These are phyloP conservation scores for Mycogone perniciosa DNA, from an alignment of 2,329 filamentous ascomycete species.

Conservation along the genomic window DNA sequence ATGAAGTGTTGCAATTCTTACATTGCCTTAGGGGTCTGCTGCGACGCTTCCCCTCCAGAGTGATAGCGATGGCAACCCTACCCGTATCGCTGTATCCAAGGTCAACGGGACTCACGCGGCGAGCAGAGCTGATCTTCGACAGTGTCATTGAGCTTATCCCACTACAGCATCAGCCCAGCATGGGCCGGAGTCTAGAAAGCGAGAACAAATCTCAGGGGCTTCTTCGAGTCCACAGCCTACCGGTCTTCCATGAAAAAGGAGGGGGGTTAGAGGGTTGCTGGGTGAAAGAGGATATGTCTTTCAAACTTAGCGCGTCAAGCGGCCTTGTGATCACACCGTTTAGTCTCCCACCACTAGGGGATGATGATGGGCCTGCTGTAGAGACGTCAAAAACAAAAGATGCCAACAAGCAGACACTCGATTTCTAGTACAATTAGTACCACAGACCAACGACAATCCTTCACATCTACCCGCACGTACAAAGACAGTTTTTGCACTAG, in stretches of 20 bases:
- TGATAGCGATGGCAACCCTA: conserved; percentile 70
- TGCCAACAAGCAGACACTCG: conserved; percentile 59
- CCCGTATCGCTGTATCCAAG: conserved; percentile 77
- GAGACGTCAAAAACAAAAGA: conserved; percentile 41
- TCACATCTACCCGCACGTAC: not conserved
- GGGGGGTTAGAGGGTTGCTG: conserved; percentile 64
- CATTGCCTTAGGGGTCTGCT: conserved; percentile 72
- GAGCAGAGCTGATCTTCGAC: conserved; percentile 80
- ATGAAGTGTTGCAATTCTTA: conserved; percentile 71
- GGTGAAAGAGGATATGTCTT: conserved; percentile 79
- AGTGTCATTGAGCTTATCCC: conserved; percentile 80
- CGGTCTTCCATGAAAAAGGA: conserved; percentile 81
- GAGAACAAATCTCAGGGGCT: conserved; percentile 77
- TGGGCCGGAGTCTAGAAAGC: conserved; percentile 49
- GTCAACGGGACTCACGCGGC: conserved; percentile 67
- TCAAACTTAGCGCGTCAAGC: conserved; percentile 72
- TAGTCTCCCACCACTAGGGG: conserved; percentile 79
- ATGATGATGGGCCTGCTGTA: conserved; percentile 45
- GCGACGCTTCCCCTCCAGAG: conserved; percentile 54
- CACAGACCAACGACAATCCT: not conserved
- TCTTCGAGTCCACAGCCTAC: conserved; percentile 74
- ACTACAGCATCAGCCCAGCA: conserved; percentile 50
- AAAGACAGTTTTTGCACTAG: not conserved
- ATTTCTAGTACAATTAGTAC: conserved; percentile 51
- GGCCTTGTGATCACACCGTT: conserved; percentile 84